A percentile compares a stretch with the other conserved stretches of the same genome.
Conservation (phyloP, 2,329 filamentous ascomycete genomes). For the Claviceps sp. region DNA sequence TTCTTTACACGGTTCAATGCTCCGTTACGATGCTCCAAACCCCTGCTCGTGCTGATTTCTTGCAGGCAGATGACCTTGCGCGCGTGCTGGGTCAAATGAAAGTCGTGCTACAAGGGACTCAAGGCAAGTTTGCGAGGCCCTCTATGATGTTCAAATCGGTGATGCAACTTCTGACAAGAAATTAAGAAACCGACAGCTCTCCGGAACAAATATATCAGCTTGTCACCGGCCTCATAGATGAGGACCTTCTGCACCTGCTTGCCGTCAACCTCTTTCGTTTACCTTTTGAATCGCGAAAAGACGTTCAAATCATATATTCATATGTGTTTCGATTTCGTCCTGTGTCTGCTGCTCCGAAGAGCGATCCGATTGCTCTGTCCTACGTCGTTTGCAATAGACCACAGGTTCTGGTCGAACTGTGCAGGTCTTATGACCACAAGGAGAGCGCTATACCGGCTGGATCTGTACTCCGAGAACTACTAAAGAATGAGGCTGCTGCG, state of each 20-base stretch:
- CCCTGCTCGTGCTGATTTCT: conserved; percentile 9
- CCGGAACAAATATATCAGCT: conserved; percentile 82
- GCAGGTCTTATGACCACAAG: conserved; percentile 76
- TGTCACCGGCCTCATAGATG: conserved; percentile 71
- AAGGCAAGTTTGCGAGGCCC: conserved; percentile 43
- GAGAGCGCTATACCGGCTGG: conserved; percentile 88
- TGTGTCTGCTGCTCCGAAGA: conserved; percentile 48
- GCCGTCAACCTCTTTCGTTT: conserved; percentile 72
- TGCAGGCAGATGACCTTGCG: conserved; percentile 72
- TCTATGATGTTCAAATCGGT: background rate
- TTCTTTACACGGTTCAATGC: background rate
- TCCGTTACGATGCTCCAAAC: background rate
- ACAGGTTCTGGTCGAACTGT: conserved; percentile 77
- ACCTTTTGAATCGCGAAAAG: conserved; percentile 92
- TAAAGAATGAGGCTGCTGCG: conserved; percentile 81
- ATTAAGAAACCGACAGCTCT: conserved; percentile 65
- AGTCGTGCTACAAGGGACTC: conserved; percentile 79
- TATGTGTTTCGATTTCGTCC: conserved; percentile 86
- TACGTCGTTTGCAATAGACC: conserved; percentile 80
- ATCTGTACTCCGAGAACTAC: conserved; percentile 73
- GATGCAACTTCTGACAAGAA: background rate
- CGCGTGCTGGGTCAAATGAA: conserved; percentile 87
- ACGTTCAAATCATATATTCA: conserved; percentile 89
- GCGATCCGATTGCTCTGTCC: conserved; percentile 71
- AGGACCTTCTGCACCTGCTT: conserved; percentile 77